These are phyloP conservation scores for Hanseniaspora clermontiae DNA, from an alignment of 805 yeast genomes.

Conservation along the genomic window DNA sequence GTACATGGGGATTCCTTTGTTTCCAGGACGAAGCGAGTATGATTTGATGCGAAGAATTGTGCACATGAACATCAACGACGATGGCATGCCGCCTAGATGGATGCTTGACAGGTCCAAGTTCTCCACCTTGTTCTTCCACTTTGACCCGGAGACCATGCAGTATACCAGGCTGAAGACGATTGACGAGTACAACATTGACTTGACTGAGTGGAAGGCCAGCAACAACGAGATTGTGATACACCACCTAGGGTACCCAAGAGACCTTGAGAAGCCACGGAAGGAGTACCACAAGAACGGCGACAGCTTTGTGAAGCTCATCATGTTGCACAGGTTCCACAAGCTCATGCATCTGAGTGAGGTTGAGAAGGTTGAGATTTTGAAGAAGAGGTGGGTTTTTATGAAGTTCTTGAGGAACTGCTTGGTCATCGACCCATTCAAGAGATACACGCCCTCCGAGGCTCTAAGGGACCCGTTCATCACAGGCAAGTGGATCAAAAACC, in stretches of 20 bases:
- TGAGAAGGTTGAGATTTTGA: conserved; percentile 43
- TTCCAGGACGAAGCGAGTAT: conserved; percentile 90
- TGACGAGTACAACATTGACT: conserved; percentile 37
- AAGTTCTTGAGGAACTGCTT: conserved; percentile 71
- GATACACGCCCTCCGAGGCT: conserved; percentile 97
- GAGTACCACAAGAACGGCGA: conserved; percentile 56
- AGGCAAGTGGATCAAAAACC: conserved; percentile 13
- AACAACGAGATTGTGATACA: conserved; percentile 11
- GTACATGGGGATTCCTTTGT: conserved; percentile 79
- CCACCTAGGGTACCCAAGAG: conserved; percentile 16
- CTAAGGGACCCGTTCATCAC: conserved; percentile 80
- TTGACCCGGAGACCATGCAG: conserved; percentile 16
- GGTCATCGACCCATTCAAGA: conserved; percentile 77
- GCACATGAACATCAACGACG: conserved; percentile 34
- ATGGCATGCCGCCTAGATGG: conserved; percentile 86
- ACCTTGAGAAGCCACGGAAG: conserved; percentile 63
- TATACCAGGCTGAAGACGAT: conserved; percentile 33
- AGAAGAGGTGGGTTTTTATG: conserved; percentile 54
- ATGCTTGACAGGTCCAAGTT: conserved; percentile 94
- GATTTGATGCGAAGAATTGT: conserved; percentile 76
- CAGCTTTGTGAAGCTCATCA: conserved; percentile 56
- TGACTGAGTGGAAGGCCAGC: conserved; percentile 14
- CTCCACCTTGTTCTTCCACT: conserved; percentile 45
- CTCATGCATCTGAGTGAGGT: conserved; percentile 27
- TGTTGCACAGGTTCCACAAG: conserved; percentile 59